These are phyloP conservation scores for Leersia perrieri DNA, from an alignment of 176 grass and related monocot genomes.

Conservation along the genomic window DNA sequence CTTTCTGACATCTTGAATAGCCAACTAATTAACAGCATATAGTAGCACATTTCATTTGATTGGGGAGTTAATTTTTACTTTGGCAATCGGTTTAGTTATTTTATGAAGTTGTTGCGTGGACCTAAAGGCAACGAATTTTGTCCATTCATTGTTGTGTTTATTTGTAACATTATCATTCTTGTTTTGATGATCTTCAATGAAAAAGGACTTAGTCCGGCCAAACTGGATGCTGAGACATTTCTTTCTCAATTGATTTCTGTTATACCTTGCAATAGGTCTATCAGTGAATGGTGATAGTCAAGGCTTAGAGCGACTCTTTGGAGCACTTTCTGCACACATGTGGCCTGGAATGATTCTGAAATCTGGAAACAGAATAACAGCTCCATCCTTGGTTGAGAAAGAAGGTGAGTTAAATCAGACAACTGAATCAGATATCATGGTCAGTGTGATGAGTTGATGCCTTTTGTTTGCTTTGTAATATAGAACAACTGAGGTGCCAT, in stretches of 20 bases:
- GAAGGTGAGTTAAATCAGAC: conserved; percentile 53
- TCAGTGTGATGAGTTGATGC: not conserved
- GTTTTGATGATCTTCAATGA: conserved; percentile 5
- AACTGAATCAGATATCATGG: not conserved
- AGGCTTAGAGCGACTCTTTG: conserved; percentile 82
- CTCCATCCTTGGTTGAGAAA: conserved; percentile 70
- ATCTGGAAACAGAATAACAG: conserved; percentile 74
- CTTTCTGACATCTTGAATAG: conserved; percentile 1
- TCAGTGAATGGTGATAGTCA: conserved; percentile 94
- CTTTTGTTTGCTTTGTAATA: not conserved
- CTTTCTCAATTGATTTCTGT: conserved; percentile 1
- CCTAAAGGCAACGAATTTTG: not conserved
- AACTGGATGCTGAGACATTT: not conserved
- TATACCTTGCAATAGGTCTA: conserved; percentile 53
- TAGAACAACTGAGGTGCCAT: conserved; percentile 13
- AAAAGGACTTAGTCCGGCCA: not conserved
- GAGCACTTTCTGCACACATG: conserved; percentile 91
- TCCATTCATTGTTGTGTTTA: not conserved
- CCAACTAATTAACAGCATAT: not conserved
- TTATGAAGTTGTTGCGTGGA: not conserved
- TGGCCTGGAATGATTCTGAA: conserved; percentile 98
- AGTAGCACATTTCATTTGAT: not conserved
- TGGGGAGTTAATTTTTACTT: not conserved
- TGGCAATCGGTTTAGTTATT: not conserved
- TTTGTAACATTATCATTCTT: not conserved